Base-by-base conservation (phyloP, 2,329 filamentous ascomycete species). In the Apiospora pterosperma region DNA sequence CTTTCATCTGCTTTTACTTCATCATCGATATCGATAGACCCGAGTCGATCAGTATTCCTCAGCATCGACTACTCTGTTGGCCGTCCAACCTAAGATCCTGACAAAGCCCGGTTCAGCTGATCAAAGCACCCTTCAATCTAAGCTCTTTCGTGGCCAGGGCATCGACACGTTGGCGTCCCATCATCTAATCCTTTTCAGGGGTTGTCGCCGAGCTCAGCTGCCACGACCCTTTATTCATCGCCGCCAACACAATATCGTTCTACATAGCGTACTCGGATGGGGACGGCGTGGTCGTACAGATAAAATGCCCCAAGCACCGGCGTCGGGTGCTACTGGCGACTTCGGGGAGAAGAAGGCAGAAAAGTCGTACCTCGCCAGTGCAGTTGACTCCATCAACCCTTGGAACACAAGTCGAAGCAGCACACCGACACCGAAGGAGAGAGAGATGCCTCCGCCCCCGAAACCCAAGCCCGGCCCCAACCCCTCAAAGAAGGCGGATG, bases 341-440 rank as follows among this genome's bases (percentile, higher is more conserved):
- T 19, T 36, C 19, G 48, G 31, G 14, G 82, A 83, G 39, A 85
- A 82, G 75, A 87, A 84, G 75, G 67, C 76, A 38, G 86, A 88
- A 72, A 88, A 83, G 75, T 86, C 85, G 2, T 88, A 88, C 70
- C 75, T 88, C 36, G 84, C 83, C 52, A 86, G 84, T 21, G 85
- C 87, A 36, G 84, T 89, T 41, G 86, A 87, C 66, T 88, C 86
- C 0, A 84, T 89, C 65, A 87, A 87, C 64, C 85, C 86, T 0
- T 89, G 87, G 87, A 82, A 79, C 36, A 38, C 58, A 11, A 60
- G 34, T 19, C 81, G 83, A 63, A 82, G 80, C 62, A 77, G 81
- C 21, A 84, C 82, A 2, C 82, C 85, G 2, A 81, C 81, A 1
- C 80, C 76, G 21, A 79, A 78, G 67, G 78, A 80, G 25, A 75